phyloP scores from a whole-genome alignment of 2,329 filamentous ascomycete genomes.

The Chaetothyriales sp. region DNA sequence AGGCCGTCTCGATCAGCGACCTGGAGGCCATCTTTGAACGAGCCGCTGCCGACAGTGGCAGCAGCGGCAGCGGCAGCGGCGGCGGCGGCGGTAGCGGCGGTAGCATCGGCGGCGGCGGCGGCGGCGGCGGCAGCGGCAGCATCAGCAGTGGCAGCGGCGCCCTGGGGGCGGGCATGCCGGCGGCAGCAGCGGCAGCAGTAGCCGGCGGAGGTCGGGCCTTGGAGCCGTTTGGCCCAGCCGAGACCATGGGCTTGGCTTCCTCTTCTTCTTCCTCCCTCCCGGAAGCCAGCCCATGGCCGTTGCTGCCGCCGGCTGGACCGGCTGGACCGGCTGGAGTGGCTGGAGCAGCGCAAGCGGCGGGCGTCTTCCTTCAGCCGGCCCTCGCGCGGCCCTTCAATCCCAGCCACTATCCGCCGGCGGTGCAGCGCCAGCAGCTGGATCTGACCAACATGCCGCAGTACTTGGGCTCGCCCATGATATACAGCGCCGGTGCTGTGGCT shows the following conservation, averaged over 20 bases:
- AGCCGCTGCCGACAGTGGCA: not conserved
- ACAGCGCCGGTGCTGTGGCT: not conserved
- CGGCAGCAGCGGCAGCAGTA: not conserved
- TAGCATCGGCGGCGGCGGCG: not conserved
- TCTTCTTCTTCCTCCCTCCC: not conserved
- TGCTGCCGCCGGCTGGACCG: not conserved
- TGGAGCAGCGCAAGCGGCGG: no score
- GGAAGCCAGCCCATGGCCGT: not conserved
- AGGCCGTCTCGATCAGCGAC: constrained; percentile 1
- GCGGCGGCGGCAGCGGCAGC: not conserved
- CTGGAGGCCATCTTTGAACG: not conserved
- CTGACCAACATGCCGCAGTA: not conserved
- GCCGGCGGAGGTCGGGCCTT: not conserved
- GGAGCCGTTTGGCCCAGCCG: not conserved
- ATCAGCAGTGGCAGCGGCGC: no score
- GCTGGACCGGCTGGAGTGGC: no score
- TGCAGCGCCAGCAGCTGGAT: constrained; percentile 2
- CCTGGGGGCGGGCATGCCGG: not conserved
- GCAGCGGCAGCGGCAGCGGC: not conserved
- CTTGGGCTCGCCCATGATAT: not conserved
- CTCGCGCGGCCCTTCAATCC: not conserved
- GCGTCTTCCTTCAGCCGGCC: not conserved
- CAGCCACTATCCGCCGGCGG: not conserved
- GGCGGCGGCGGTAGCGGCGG: not conserved
- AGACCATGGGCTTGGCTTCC: not conserved